These are phyloP conservation scores for Fusarium burgessii DNA, from an alignment of 2,329 filamentous ascomycete genomes.

Conservation along the genomic window DNA sequence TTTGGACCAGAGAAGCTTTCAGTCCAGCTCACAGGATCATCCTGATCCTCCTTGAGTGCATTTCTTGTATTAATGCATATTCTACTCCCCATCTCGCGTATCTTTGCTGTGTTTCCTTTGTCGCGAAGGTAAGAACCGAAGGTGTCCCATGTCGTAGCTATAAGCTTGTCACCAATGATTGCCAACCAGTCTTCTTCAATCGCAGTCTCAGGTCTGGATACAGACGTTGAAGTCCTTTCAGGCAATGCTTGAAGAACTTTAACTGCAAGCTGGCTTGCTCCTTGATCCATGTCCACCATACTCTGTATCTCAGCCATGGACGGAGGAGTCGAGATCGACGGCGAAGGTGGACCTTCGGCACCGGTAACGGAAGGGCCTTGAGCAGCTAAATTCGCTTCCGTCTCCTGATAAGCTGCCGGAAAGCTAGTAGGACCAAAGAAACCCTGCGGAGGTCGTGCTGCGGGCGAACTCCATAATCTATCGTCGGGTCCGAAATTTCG, in stretches of 20 bases:
- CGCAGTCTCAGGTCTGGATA: accelerated
- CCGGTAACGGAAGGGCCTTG: accelerated
- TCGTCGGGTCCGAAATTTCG: not conserved
- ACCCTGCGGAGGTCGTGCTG: not conserved
- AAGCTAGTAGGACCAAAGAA: not conserved
- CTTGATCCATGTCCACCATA: not conserved
- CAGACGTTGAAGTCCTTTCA: accelerated
- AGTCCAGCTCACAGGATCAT: not conserved
- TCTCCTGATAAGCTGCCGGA: not conserved
- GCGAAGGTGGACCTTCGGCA: accelerated
- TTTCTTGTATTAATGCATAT: conserved; percentile 4
- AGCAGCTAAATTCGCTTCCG: not conserved
- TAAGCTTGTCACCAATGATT: not conserved
- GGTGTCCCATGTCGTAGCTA: not conserved
- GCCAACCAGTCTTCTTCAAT: not conserved
- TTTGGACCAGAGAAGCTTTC: not conserved
- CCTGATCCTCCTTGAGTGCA: not conserved
- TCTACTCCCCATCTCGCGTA: not conserved
- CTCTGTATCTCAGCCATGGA: not conserved
- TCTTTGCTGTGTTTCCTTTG: not conserved
- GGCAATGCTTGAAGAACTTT: not conserved
- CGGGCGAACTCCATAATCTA: not conserved
- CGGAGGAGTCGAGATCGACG: not conserved
- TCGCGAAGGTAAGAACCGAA: not conserved
- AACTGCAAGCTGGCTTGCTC: not conserved